Conservation (phyloP, 2,329 filamentous ascomycete species). For the Zymoseptoria tritici region DNA sequence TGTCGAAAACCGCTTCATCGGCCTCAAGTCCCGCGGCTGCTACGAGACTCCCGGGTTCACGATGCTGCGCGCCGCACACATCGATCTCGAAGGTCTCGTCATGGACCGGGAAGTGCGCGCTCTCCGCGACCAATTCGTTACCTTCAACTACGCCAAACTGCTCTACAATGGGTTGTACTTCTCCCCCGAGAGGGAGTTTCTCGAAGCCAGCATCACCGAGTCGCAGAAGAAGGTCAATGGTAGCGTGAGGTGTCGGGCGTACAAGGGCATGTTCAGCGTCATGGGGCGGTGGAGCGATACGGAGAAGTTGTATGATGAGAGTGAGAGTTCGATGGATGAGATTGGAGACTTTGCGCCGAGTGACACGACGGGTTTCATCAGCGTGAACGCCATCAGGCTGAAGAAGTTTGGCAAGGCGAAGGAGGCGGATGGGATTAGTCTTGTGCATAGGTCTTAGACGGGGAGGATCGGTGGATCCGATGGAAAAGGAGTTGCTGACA, state of each 20-base stretch:
- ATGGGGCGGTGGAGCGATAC: slow-evolving; percentile 55
- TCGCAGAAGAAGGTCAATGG: slow-evolving; percentile 57
- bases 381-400: slow-evolving; percentile 56
- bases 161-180: slow-evolving; percentile 61
- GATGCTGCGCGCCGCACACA: slow-evolving; percentile 49
- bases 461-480: too few relatives aligned
- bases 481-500: too few relatives aligned
- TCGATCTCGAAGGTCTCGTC: slow-evolving; percentile 59
- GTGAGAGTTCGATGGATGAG: slow-evolving; percentile 63
- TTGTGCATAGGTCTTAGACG: slow-evolving; percentile 19
- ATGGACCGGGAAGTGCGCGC: slow-evolving; percentile 62
- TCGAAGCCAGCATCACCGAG: slow-evolving; percentile 57
- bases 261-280: slow-evolving; percentile 59
- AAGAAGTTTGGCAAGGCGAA: slow-evolving; percentile 38
- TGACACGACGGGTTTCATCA: slow-evolving; percentile 63
- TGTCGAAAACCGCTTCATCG: slow-evolving; percentile 73
- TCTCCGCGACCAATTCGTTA: slow-evolving; percentile 64
- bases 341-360: slow-evolving; percentile 59
- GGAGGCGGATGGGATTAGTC: slow-evolving; percentile 29
- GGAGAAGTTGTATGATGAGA: slow-evolving; percentile 62
- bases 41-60: slow-evolving; percentile 62
- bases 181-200: slow-evolving; percentile 63
- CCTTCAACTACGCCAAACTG: slow-evolving; percentile 53
- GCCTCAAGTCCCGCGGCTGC: slow-evolving; percentile 72
- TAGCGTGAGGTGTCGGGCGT: slow-evolving; percentile 54